Evolutionary conservation across 179 eudicot genomes (phyloP).

Genomic region (Silene coronaria): DNA sequence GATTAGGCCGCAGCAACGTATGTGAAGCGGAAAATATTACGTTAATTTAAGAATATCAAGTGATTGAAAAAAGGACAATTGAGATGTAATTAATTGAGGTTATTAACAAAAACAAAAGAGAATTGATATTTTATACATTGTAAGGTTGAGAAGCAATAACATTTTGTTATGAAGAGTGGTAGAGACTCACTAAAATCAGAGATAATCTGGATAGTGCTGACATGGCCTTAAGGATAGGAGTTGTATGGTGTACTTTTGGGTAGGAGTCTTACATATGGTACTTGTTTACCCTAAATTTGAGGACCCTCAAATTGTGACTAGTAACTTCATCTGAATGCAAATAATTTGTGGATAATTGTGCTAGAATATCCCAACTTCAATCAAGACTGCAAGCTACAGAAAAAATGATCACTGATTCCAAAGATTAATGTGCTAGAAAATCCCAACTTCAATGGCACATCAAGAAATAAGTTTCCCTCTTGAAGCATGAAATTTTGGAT

Average conservation of each 20-base stretch:
- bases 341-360: not conserved
- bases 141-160: slow-evolving; percentile 24
- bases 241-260: slow-evolving; percentile 26
- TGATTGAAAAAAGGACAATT: not conserved
- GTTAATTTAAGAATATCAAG: not conserved
- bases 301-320: not conserved
- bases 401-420: too few species aligned
- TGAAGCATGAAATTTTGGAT: too few species aligned
- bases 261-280: slow-evolving; percentile 1
- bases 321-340: not conserved
- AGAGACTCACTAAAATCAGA: slow-evolving; percentile 20
- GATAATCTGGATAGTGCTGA: slow-evolving; percentile 25
- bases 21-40: not conserved
- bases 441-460: too few species aligned
- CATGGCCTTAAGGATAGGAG: slow-evolving; percentile 30
- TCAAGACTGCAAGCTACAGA: not conserved
- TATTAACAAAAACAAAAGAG: not conserved
- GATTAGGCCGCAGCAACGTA: not conserved
- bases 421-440: too few species aligned
- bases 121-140: slow-evolving; percentile 18
- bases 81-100: slow-evolving; percentile 6
- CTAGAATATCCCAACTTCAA: not conserved
- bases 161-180: slow-evolving; percentile 4
- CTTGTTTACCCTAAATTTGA: not conserved
- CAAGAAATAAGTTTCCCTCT: too few species aligned